Evolutionary conservation across 768 basidiomycete species (phyloP).

Genomic region (Epithele typhae): DNA sequence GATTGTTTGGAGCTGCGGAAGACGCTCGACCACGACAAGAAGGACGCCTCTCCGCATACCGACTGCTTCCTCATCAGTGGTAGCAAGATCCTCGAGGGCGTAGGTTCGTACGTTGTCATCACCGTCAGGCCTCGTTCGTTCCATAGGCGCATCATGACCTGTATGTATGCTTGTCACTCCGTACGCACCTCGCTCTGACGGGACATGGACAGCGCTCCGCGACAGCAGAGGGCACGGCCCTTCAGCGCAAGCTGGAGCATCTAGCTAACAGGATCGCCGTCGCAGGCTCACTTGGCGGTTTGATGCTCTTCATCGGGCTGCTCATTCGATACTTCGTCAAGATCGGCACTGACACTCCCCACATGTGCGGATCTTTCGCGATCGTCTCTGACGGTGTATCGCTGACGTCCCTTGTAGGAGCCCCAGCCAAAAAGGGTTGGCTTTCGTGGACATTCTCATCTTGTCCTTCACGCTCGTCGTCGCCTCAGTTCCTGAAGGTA

Average conservation of each 20-base stretch:
- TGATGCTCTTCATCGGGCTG: conserved; percentile 73
- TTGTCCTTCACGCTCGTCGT: conserved; percentile 91
- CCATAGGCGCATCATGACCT: conserved; percentile 97
- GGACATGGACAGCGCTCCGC: conserved; percentile 60
- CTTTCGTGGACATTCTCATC: conserved; percentile 90
- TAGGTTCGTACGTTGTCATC: conserved; percentile 88
- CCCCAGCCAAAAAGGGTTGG: conserved; percentile 78
- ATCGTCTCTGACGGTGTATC: too few relatives aligned
- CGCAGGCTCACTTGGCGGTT: conserved; percentile 78
- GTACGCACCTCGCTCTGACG: not conserved
- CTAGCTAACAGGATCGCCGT: conserved; percentile 96
- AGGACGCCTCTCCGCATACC: conserved; percentile 48
- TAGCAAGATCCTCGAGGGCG: conserved; percentile 90
- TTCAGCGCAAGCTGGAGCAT: conserved; percentile 90
- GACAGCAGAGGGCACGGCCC: conserved; percentile 81
- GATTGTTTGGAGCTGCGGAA: conserved; percentile 46
- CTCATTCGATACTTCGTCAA: conserved; percentile 96
- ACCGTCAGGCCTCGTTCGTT: conserved; percentile 90
- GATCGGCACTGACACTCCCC: conserved; percentile 56
- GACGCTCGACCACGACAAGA: conserved; percentile 14
- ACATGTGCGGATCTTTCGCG: too few relatives aligned
- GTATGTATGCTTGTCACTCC: conserved; percentile 42
- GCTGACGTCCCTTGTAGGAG: conserved; percentile 36
- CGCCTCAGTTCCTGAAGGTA: conserved; percentile 80
- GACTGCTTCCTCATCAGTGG: conserved; percentile 94